Base-by-base conservation (phyloP, 2,329 filamentous ascomycete species). In the Cladosporium sp. region DNA sequence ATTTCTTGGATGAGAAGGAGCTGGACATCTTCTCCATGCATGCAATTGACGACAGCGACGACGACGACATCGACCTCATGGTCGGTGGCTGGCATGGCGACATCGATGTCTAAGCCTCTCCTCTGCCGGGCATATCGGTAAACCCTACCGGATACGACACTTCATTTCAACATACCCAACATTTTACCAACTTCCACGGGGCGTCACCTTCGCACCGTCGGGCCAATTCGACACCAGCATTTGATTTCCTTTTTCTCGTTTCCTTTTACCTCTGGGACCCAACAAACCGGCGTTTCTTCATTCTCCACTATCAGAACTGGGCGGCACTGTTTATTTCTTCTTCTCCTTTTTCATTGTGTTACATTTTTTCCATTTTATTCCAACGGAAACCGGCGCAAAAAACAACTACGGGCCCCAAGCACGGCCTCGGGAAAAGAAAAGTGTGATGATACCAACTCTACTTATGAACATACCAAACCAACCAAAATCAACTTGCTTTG, bases 371-470 rank as follows among this genome's bases (percentile, higher is more conserved):
- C 32, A 7, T 33, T 30, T 40, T 48, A 32, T 39, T 36, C 43
- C 19, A 46, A 30, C 25, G 43, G 43, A 48, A 48, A 48, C 43
- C 36, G 43, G 43, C 43, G 43, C 43, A 48, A 48, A 48, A 48
- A 48, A 39, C 22, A 40, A 35, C n/a, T 32, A 29, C 39, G 22
- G 43, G 43, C 43, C 43, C 43, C 43, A 48, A 48, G 43, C 43
- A 48, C 43, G 35, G 43, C 43, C 43, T 32, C 30, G 36, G 43
- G 27, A 36, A 48, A 48, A 39, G 32, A 36, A 48, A 48, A 48
- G 43, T 48, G 43, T 48, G 43, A 48, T 48, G 43, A 48, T 48
- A 48, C 43, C 43, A 48, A 48, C 43, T 48, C 43, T 48, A 48
- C 43, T 48, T 48, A 48, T 48, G 43, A 48, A 48, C 43, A 48